phyloP scores from a whole-genome alignment of 192 early-diverging fungal genomes.

The Rhizoclosmatium globosum region DNA sequence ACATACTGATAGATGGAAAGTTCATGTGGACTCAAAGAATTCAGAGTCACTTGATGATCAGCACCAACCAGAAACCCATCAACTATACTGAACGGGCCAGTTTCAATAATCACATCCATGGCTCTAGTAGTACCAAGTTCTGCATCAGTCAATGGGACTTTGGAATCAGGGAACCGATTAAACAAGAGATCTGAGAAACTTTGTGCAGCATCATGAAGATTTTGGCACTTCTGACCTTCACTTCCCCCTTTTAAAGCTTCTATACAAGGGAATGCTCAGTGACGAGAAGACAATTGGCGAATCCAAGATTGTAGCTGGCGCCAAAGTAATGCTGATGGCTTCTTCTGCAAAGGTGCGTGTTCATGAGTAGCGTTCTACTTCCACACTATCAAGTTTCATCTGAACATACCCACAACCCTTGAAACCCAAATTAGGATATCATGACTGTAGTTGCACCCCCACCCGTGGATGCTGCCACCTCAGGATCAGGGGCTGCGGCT shows the following conservation, averaged over 20 bases:
- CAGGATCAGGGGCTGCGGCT: background rate
- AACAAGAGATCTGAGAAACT: no score
- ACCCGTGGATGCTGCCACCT: background rate
- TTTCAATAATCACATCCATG: no score
- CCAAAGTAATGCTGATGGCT: conserved; percentile 40
- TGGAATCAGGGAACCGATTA: no score
- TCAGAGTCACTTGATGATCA: no score
- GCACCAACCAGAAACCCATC: no score
- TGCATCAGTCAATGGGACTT: no score
- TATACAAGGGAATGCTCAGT: conserved; percentile 34
- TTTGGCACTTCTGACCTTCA: conserved; percentile 2
- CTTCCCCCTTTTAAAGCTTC: background rate
- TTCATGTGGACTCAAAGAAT: no score
- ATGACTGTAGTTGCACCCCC: conserved; percentile 9
- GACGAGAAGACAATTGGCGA: conserved; percentile 24
- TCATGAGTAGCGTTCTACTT: no score
- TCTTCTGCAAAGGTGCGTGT: conserved; percentile 6
- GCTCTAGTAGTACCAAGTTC: no score
- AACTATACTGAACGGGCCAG: no score
- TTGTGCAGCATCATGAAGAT: no score
- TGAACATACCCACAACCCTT: background rate
- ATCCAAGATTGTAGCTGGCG: conserved; percentile 10
- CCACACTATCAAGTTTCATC: background rate
- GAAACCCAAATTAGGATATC: conserved; percentile 14
- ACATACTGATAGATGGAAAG: no score